A percentile compares a stretch with the other conserved stretches of the same genome.
Evolutionary conservation across 176 grass and related monocot genomes (phyloP).

Genomic region (Zea luxurians): DNA sequence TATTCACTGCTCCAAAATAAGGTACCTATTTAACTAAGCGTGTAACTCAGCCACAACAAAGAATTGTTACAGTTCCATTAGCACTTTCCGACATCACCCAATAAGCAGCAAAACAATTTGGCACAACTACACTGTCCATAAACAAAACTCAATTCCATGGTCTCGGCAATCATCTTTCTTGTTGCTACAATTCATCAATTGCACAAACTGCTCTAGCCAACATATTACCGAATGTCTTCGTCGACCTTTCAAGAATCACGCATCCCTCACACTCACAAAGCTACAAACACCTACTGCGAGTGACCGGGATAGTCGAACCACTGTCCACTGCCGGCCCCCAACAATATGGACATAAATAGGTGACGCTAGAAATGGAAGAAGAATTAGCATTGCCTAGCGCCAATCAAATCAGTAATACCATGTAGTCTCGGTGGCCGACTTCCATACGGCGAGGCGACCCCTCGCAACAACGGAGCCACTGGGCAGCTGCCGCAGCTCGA

Average conservation of each 20-base stretch:
- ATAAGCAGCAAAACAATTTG: neutral
- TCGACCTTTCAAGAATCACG: neutral
- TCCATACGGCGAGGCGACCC: constrained; percentile 73
- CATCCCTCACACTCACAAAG: neutral
- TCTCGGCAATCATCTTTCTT: neutral
- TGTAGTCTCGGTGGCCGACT: constrained; percentile 68
- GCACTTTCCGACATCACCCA: neutral
- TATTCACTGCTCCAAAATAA: neutral
- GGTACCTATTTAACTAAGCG: no score
- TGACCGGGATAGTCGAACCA: neutral
- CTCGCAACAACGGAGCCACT: constrained; percentile 72
- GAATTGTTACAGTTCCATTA: neutral
- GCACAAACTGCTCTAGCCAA: neutral
- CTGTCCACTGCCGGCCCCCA: neutral
- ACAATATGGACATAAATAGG: neutral
- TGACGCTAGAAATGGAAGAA: neutral
- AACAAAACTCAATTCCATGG: neutral
- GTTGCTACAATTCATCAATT: neutral
- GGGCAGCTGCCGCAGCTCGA: constrained; percentile 70
- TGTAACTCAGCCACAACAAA: neutral
- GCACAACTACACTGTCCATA: neutral
- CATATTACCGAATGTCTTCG: neutral
- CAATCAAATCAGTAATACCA: constrained; percentile 45
- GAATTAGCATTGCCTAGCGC: neutral
- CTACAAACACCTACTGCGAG: neutral